These are phyloP conservation scores for Eleusine indica DNA, from an alignment of 176 grass and related monocot species.

Conservation along the genomic window DNA sequence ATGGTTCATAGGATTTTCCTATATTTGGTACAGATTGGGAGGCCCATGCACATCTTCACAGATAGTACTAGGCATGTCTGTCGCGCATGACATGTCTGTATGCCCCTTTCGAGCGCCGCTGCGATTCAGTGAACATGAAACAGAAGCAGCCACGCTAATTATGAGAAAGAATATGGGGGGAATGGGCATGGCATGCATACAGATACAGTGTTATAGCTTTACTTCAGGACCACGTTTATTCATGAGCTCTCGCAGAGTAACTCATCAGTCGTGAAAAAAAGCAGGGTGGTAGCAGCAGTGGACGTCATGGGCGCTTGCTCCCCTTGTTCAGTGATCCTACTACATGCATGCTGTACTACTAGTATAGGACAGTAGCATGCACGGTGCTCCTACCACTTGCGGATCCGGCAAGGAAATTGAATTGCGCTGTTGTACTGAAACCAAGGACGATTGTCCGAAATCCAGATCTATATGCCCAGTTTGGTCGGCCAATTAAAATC, in stretches of 20 bases:
- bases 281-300: not conserved
- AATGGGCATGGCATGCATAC: not conserved
- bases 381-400: conserved; percentile 30
- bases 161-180: not conserved
- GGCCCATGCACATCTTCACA: not conserved
- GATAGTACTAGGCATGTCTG: not conserved
- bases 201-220: not conserved
- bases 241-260: conserved; percentile 11
- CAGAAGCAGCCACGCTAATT: not conserved
- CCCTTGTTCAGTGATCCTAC: conserved; percentile 19
- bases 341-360: not conserved
- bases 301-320: conserved; percentile 32
- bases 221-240: conserved; percentile 40
- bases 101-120: not conserved
- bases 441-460: conserved; percentile 33
- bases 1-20: not conserved
- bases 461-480: conserved; percentile 6
- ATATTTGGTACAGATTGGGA: not conserved
- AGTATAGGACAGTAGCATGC: conserved; percentile 4
- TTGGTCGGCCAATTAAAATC: too few relatives aligned
- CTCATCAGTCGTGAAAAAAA: not conserved
- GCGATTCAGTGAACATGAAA: not conserved
- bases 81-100: conserved; percentile 18
- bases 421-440: conserved; percentile 37
- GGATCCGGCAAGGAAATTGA: conserved; percentile 33